A percentile compares a stretch with the other conserved stretches of the same genome.
Conservation (phyloP, 176 grass and related monocot genomes). For the Carex parvula region DNA sequence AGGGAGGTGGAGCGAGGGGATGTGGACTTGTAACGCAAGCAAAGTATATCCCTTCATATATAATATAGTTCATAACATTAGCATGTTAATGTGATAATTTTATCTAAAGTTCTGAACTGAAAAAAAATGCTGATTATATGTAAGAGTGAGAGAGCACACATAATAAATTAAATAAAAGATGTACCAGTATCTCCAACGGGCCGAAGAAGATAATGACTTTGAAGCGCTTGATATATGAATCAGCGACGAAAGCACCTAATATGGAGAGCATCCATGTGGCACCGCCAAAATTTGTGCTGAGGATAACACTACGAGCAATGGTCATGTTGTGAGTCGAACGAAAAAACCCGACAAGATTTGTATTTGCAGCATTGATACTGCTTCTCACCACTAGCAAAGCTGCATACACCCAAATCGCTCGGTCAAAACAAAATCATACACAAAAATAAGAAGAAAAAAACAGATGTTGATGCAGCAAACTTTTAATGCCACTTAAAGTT, state of each 20-base stretch:
- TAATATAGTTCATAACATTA: neutral
- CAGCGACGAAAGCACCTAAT: slow-evolving; percentile 9
- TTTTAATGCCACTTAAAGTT: neutral
- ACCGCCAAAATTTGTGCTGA: slow-evolving; percentile 19
- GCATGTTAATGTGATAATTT: neutral
- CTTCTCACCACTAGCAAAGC: slow-evolving; percentile 23
- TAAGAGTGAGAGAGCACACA: neutral
- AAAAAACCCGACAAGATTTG: slow-evolving; percentile 19
- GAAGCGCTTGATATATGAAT: slow-evolving; percentile 24
- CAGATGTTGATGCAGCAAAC: neutral
- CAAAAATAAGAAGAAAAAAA: neutral
- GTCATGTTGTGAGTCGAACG: slow-evolving; percentile 17
- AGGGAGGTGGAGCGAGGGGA: slow-evolving; percentile 22
- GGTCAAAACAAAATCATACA: neutral
- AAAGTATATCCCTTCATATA: slow-evolving; percentile 35
- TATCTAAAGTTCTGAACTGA: neutral
- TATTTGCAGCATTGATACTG: slow-evolving; percentile 22
- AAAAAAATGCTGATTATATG: neutral
- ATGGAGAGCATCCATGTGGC: slow-evolving; percentile 7
- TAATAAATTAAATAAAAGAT: neutral
- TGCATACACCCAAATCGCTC: neutral
- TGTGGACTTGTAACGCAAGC: slow-evolving; percentile 41
- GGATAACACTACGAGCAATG: slow-evolving; percentile 14
- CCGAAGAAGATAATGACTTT: slow-evolving; percentile 20
- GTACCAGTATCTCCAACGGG: slow-evolving; percentile 1